These are phyloP conservation scores for Hanseniaspora nectarophila DNA, from an alignment of 805 yeast species.

Conservation along the genomic window DNA sequence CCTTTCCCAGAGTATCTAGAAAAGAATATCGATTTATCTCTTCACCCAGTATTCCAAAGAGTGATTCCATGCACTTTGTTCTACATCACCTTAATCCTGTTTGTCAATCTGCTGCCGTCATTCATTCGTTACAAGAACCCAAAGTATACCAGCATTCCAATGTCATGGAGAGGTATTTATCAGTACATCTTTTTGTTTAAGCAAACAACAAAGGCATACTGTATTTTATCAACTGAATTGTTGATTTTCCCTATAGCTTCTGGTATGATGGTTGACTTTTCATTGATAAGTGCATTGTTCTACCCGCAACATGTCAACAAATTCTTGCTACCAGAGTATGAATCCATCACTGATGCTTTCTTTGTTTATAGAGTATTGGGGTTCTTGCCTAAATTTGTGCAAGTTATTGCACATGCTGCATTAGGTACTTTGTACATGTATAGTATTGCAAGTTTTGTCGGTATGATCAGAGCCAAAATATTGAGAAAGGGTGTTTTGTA, in stretches of 20 bases:
- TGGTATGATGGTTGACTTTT: conserved; percentile 64
- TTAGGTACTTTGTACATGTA: conserved; percentile 81
- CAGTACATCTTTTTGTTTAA: conserved; percentile 42
- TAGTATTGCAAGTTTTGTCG: conserved; percentile 70
- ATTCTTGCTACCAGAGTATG: not conserved
- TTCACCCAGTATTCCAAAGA: conserved; percentile 32
- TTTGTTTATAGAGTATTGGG: conserved; percentile 21
- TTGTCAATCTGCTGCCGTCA: conserved; percentile 25
- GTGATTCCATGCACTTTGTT: conserved; percentile 24
- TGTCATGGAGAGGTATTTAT: conserved; percentile 38
- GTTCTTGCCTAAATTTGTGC: conserved; percentile 23
- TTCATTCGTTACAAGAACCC: conserved; percentile 21
- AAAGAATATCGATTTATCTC: not conserved
- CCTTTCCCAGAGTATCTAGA: not conserved
- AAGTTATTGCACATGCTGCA: conserved; percentile 40
- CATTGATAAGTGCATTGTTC: conserved; percentile 31
- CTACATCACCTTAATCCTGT: conserved; percentile 30
- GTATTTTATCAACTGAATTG: conserved; percentile 65
- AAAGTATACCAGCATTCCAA: conserved; percentile 19
- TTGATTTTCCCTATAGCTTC: conserved; percentile 79
- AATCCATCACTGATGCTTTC: conserved; percentile 11
- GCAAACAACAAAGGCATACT: conserved; percentile 61
- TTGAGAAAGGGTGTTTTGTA: conserved; percentile 81
- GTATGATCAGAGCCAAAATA: conserved; percentile 61
- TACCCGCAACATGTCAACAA: conserved; percentile 15